Conservation (phyloP, 2,329 filamentous ascomycete species). For the Arthroderma uncinatum region DNA sequence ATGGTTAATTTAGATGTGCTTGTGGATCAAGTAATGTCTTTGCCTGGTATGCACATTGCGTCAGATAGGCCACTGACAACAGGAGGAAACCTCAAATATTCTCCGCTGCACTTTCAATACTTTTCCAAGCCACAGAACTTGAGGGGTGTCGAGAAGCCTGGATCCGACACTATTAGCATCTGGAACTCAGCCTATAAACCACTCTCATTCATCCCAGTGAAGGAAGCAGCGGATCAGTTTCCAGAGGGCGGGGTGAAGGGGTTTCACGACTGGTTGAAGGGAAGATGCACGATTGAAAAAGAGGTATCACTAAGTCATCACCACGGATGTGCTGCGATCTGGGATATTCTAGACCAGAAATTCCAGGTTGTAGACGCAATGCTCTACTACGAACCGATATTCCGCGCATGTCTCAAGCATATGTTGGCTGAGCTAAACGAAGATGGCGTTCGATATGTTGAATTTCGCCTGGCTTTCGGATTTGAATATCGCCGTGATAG, state of each 20-base stretch:
- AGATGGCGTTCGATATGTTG: constrained; percentile 76
- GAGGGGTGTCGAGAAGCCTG: too few relatives aligned
- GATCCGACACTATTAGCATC: constrained; percentile 41
- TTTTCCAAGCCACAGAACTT: constrained; percentile 31
- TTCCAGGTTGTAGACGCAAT: constrained; percentile 67
- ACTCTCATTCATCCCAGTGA: constrained; percentile 47
- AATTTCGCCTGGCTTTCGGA: constrained; percentile 66
- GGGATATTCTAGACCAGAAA: constrained; percentile 65
- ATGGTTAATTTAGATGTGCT: constrained; percentile 81
- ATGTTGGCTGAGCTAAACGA: constrained; percentile 59
- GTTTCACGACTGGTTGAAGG: constrained; percentile 67
- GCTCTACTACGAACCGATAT: constrained; percentile 83
- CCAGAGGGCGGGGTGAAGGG: constrained; percentile 58
- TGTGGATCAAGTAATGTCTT: constrained; percentile 56
- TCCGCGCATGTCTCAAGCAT: constrained; percentile 61
- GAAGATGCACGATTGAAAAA: constrained; percentile 58
- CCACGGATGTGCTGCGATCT: constrained; percentile 71
- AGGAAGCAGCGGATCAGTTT: constrained; percentile 58
- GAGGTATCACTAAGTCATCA: constrained; percentile 70
- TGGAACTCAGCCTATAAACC: constrained; percentile 53
- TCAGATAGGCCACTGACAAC: constrained; percentile 47
- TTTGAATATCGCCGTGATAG: constrained; percentile 55
- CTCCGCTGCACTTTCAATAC: constrained; percentile 52
- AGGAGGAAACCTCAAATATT: constrained; percentile 43
- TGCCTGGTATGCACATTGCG: constrained; percentile 63